Percentiles rank a stretch among this genome's conserved stretches.
These are phyloP conservation scores for Tricholomella constricta DNA, from an alignment of 768 basidiomycete species.

Conservation along the genomic window DNA sequence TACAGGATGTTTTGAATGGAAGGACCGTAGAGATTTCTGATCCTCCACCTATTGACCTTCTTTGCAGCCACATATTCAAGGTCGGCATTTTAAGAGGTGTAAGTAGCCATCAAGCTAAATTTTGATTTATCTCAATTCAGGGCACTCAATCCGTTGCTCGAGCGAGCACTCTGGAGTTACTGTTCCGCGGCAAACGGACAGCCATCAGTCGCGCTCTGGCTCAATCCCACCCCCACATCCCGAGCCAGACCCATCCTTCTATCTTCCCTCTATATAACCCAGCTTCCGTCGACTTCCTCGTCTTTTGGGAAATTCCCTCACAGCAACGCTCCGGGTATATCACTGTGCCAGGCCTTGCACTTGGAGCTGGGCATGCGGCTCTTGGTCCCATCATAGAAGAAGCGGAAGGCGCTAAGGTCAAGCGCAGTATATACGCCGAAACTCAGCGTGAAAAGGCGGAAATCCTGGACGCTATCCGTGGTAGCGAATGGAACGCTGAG, in stretches of 20 bases:
- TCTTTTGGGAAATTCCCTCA: constrained; percentile 75
- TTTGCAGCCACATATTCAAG: constrained; percentile 46
- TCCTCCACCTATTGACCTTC: constrained; percentile 59
- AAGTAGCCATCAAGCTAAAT: constrained; percentile 9
- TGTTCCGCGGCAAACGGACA: constrained; percentile 53
- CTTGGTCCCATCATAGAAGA: constrained; percentile 62
- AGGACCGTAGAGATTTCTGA: constrained; percentile 34
- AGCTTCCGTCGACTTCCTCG: constrained; percentile 63
- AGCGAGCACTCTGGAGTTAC: constrained; percentile 43
- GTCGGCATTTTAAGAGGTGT: constrained; percentile 32
- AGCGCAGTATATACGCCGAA: constrained; percentile 90
- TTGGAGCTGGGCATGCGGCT: constrained; percentile 71
- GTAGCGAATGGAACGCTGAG: constrained; percentile 77
- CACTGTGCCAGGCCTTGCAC: constrained; percentile 54
- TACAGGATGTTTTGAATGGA: constrained; percentile 55
- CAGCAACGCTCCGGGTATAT: constrained; percentile 64
- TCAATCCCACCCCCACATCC: constrained; percentile 57
- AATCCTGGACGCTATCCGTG: constrained; percentile 64
- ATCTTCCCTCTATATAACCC: constrained; percentile 87
- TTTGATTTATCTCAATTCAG: constrained; percentile 14
- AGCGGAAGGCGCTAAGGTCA: constrained; percentile 63
- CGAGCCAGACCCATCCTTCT: constrained; percentile 44
- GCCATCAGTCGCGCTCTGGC: constrained; percentile 36
- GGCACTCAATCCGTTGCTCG: constrained; percentile 24
- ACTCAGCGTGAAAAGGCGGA: constrained; percentile 73